Evolutionary conservation across 441 rosid genomes (phyloP).

Genomic region (Metrosideros polymorpha): DNA sequence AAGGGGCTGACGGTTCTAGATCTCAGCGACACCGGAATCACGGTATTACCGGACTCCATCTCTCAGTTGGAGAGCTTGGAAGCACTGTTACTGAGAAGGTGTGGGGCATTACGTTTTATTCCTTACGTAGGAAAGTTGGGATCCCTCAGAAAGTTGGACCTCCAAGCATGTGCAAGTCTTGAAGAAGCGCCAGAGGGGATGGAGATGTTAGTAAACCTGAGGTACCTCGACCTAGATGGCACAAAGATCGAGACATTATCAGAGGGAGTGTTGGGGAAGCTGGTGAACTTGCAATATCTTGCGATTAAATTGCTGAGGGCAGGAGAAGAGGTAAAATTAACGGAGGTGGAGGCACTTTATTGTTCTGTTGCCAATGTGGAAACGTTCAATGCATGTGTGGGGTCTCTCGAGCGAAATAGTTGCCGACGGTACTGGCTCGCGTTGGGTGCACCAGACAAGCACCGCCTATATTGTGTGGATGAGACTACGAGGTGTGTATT

Average conservation of each 20-base stretch:
- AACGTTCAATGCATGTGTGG: background rate
- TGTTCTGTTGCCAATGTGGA: background rate
- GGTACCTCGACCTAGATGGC: background rate
- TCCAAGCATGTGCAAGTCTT: background rate
- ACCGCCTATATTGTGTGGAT: accelerated
- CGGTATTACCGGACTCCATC: background rate
- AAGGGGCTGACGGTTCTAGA: background rate
- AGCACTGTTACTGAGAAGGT: background rate
- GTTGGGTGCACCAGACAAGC: accelerated
- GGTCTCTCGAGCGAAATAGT: accelerated
- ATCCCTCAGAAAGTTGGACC: background rate
- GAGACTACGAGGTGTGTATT: background rate
- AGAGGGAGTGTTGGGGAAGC: background rate
- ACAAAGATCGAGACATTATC: background rate
- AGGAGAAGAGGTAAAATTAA: background rate
- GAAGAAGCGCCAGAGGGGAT: background rate
- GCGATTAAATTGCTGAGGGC: background rate
- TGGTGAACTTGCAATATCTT: background rate
- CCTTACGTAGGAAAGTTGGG: background rate
- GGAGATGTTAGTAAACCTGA: background rate
- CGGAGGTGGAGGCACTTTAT: background rate
- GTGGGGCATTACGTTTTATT: background rate
- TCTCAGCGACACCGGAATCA: background rate
- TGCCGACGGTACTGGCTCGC: background rate
- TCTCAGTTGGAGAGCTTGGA: background rate